Evolutionary conservation across 768 basidiomycete genomes (phyloP).

Genomic region (Kwoniella sp.): DNA sequence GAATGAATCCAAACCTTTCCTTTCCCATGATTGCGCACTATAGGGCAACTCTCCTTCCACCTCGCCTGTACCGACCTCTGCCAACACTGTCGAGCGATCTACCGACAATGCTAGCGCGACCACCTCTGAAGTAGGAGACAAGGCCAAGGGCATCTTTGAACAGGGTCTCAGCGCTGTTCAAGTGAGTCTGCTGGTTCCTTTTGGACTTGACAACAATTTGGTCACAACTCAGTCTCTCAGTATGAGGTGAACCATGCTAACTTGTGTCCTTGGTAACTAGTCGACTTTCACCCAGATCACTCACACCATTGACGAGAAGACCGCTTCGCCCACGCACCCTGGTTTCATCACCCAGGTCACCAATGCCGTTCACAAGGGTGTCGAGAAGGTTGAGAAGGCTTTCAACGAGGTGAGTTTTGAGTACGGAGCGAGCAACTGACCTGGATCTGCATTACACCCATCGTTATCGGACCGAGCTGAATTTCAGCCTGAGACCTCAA

Average conservation of each 20-base stretch:
- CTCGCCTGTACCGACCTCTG: slow-evolving; percentile 17
- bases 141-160: slow-evolving; percentile 35
- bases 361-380: slow-evolving; percentile 38
- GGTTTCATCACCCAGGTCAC: slow-evolving; percentile 49
- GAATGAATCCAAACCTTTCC: no score
- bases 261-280: slow-evolving; percentile 3
- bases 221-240: neutral
- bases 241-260: no score
- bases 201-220: no score
- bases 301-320: slow-evolving; percentile 50
- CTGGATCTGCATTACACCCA: no score
- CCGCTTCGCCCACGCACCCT: slow-evolving; percentile 47
- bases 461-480: no score
- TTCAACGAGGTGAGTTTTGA: slow-evolving; percentile 37
- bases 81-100: slow-evolving; percentile 16
- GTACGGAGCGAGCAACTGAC: no score
- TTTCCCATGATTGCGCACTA: no score
- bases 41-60: slow-evolving; percentile 26
- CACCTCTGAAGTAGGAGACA: slow-evolving; percentile 25
- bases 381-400: slow-evolving; percentile 45
- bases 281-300: slow-evolving; percentile 41
- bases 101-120: slow-evolving; percentile 18
- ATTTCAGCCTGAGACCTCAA: no score
- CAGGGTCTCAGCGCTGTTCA: slow-evolving; percentile 34
- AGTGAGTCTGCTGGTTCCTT: slow-evolving; percentile 35